phyloP scores from a whole-genome alignment of 345 rosid genomes.

The Conringia planisiliqua region DNA sequence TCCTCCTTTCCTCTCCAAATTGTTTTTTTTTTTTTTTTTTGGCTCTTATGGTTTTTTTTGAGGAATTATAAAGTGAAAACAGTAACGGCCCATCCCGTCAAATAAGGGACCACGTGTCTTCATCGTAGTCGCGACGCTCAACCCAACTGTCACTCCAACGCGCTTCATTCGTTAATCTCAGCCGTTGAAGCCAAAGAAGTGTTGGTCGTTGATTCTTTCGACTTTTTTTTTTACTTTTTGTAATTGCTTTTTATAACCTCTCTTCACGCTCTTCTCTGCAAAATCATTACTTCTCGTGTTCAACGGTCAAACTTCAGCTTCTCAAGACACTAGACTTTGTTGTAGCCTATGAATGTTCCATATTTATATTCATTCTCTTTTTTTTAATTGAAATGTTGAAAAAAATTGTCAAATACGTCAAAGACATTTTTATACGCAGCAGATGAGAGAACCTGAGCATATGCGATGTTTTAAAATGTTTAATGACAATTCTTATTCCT shows the following conservation, averaged over 20 bases:
- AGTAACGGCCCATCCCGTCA: slow-evolving; percentile 33
- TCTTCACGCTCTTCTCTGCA: slow-evolving; percentile 30
- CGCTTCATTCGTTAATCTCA: neutral
- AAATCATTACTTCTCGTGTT: slow-evolving; percentile 24
- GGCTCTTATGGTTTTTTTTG: neutral
- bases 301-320: slow-evolving; percentile 36
- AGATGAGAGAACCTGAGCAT: neutral
- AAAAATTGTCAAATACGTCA: neutral
- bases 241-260: neutral
- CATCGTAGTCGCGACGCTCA: slow-evolving; percentile 35
- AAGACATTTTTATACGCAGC: neutral
- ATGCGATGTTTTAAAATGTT: slow-evolving; percentile 1
- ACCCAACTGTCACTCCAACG: slow-evolving; percentile 12
- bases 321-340: slow-evolving; percentile 15
- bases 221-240: slow-evolving; percentile 1
- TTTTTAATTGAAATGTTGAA: neutral
- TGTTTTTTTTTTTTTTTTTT: neutral
- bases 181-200: neutral
- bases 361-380: neutral
- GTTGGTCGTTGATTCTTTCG: slow-evolving; percentile 3
- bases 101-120: slow-evolving; percentile 36
- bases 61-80: slow-evolving; percentile 13
- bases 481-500: neutral
- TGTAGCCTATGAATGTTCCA: neutral
- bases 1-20: neutral